Percentiles rank a stretch among this genome's conserved stretches.
These are phyloP conservation scores for Aspergillus spinulosporus DNA, from an alignment of 2,329 filamentous ascomycete species.

Conservation along the genomic window DNA sequence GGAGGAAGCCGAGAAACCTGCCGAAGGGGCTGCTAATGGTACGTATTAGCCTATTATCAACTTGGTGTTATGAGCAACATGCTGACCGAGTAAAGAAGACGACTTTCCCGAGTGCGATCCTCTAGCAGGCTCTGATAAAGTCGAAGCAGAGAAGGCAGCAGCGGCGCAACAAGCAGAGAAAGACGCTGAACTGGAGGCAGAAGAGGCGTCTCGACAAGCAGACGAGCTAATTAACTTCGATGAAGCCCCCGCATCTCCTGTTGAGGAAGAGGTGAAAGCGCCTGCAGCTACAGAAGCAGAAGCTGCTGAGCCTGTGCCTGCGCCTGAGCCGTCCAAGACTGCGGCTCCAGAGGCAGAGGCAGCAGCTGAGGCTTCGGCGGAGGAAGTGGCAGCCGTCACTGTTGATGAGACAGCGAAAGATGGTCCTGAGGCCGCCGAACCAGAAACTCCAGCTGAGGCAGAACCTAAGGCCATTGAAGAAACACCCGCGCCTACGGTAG, in stretches of 20 bases:
- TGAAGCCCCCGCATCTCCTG: slow-evolving; percentile 12
- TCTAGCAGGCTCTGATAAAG: slow-evolving; percentile 31
- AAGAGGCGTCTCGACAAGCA: slow-evolving; percentile 18
- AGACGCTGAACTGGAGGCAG: slow-evolving; percentile 32
- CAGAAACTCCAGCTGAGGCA: not conserved
- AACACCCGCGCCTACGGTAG: not conserved
- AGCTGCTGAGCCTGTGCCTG: slow-evolving; percentile 10
- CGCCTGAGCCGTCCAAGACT: not conserved
- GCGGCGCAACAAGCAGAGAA: slow-evolving; percentile 35
- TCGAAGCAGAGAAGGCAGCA: slow-evolving; percentile 38
- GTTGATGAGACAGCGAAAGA: not conserved
- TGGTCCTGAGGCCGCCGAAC: not conserved
- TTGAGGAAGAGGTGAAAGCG: slow-evolving; percentile 13
- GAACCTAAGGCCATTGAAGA: not conserved
- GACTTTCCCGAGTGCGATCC: slow-evolving; percentile 37
- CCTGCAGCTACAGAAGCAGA: not conserved
- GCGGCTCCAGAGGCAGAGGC: slow-evolving; percentile 16
- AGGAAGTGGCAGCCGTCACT: not conserved
- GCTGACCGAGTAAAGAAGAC: slow-evolving; percentile 30
- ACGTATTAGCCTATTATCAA: slow-evolving; percentile 4
- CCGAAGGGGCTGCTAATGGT: slow-evolving; percentile 28
- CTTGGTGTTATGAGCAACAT: slow-evolving; percentile 3
- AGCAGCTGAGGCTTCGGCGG: not conserved
- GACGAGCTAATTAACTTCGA: slow-evolving; percentile 15
- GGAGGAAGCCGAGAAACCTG: not conserved